These are phyloP conservation scores for Arabis alpina DNA, from an alignment of 345 rosid species.

Conservation along the genomic window DNA sequence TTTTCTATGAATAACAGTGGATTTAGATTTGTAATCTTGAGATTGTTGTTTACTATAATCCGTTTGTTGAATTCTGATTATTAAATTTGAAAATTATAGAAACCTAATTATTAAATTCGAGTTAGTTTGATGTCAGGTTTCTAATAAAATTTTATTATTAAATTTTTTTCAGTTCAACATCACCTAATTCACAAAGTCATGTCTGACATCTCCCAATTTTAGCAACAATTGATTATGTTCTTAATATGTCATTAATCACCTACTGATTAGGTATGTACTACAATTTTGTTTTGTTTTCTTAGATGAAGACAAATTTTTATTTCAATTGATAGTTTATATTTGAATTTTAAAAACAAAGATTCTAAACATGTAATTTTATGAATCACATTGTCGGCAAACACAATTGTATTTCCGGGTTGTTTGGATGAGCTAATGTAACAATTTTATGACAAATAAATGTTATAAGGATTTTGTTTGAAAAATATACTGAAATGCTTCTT, in stretches of 20 bases:
- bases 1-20: background rate
- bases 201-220: background rate
- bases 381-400: too few species aligned
- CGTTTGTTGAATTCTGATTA: slow-evolving; percentile 22
- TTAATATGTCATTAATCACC: slow-evolving; percentile 26
- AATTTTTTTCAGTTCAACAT: background rate
- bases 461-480: too few species aligned
- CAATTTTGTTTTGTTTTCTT: background rate
- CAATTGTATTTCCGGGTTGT: too few species aligned
- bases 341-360: too few species aligned
- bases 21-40: slow-evolving; percentile 6
- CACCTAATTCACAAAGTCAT: slow-evolving; percentile 7
- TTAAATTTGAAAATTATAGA: background rate
- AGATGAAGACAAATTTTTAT: too few species aligned
- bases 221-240: background rate
- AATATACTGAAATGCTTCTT: too few species aligned
- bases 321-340: too few species aligned
- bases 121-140: slow-evolving; percentile 1
- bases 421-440: too few species aligned
- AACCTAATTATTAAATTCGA: background rate
- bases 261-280: slow-evolving; percentile 11
- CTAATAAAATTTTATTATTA: background rate
- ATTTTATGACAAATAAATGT: too few species aligned
- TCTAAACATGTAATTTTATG: too few species aligned
- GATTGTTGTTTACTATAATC: slow-evolving; percentile 2